phyloP scores from a whole-genome alignment of 306 rosid genomes.

The Glycyrrhiza uralensis region DNA sequence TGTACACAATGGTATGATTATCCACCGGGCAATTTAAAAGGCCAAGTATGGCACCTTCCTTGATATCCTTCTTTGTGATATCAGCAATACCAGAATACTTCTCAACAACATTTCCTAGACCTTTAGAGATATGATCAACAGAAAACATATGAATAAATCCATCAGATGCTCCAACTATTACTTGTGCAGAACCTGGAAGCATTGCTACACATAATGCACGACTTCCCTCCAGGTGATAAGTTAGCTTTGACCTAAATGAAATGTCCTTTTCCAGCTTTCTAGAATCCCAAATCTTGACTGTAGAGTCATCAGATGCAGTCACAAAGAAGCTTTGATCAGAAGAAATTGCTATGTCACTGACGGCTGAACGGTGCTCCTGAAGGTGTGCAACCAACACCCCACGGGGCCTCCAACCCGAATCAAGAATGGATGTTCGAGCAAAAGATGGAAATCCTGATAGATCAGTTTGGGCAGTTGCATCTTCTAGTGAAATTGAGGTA shows the following conservation, averaged over 20 bases:
- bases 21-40: constrained; percentile 67
- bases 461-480: constrained; percentile 59
- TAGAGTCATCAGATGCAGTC: constrained; percentile 94
- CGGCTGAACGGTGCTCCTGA: constrained; percentile 94
- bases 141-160: constrained; percentile 87
- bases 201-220: constrained; percentile 78
- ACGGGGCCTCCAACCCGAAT: constrained; percentile 96
- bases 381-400: constrained; percentile 97
- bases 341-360: constrained; percentile 85
- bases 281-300: constrained; percentile 95
- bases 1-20: constrained; percentile 64
- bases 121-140: constrained; percentile 83
- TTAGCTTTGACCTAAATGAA: constrained; percentile 89
- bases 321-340: constrained; percentile 87
- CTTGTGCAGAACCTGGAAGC: constrained; percentile 86
- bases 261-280: constrained; percentile 94
- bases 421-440: constrained; percentile 62
- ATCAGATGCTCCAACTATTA: constrained; percentile 93
- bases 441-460: constrained; percentile 59
- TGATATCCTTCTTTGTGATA: constrained; percentile 79
- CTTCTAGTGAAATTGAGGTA: constrained; percentile 53
- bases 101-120: constrained; percentile 84
- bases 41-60: constrained; percentile 86
- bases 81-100: constrained; percentile 94
- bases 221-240: constrained; percentile 96